Evolutionary conservation across 139 green algal genomes (phyloP).

Genomic region (Chlorella sp.): DNA sequence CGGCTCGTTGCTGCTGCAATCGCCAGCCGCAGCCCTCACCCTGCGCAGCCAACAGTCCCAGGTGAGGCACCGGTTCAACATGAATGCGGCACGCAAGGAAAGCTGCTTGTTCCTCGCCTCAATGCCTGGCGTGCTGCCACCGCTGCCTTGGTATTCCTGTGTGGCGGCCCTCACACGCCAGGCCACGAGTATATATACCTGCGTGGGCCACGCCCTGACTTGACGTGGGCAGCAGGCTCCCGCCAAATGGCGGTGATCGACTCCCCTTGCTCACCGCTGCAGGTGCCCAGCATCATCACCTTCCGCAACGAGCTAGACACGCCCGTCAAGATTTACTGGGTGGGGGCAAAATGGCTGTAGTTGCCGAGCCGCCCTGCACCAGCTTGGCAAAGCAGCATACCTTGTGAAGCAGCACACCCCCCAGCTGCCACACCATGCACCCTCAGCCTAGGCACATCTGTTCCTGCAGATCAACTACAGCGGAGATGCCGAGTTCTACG

Average conservation of each 20-base stretch:
- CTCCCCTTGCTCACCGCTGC: too few relatives aligned
- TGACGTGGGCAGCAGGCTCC: too few relatives aligned
- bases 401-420: background rate
- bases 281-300: background rate
- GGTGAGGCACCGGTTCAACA: background rate
- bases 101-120: too few relatives aligned
- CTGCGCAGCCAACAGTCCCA: background rate
- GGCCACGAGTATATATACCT: too few relatives aligned
- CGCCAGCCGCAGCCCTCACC: background rate
- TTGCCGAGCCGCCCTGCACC: background rate
- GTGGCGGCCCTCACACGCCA: too few relatives aligned
- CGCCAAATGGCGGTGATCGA: too few relatives aligned
- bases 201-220: too few relatives aligned
- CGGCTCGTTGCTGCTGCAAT: background rate
- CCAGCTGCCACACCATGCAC: background rate
- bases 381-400: too few relatives aligned
- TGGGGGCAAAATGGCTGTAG: background rate
- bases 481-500: constrained; percentile 22
- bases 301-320: constrained; percentile 16
- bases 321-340: constrained; percentile 24
- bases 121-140: too few relatives aligned
- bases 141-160: too few relatives aligned
- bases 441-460: too few relatives aligned
- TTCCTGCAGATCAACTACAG: constrained; percentile 12
- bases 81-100: too few relatives aligned